Base-by-base conservation (phyloP, 2,329 filamentous ascomycete genomes). In the Colletotrichum sansevieriae region DNA sequence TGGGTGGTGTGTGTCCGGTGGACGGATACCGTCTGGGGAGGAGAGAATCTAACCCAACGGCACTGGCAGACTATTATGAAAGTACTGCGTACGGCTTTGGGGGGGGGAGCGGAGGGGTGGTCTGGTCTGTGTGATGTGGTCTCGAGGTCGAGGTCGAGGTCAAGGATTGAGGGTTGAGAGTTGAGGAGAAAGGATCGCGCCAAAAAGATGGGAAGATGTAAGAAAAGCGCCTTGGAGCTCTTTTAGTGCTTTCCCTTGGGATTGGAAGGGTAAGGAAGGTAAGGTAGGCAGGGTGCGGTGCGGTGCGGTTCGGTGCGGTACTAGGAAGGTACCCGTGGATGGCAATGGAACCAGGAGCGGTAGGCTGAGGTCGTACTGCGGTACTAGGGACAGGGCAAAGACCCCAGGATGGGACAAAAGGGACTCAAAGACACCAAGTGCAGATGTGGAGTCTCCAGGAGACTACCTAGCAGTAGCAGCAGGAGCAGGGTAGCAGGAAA, bases 251-350 rank as follows among this genome's bases (percentile, higher is more conserved):
- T 39, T 39, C 37, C 13, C 37, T 39, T 39, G 37, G 37, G 37
- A 15, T 4, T 63, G 46, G 59, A 63, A 43, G 51, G 47, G 47
- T 29, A 29, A 51, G 22, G 47, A n/a, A 52, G 49, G 49, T 15
- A 15, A 52, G 29, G 13, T 29, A 25, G 33, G 49, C 51, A 43
- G 43, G 65, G 61, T 57, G 62, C 62, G 52, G 52, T 65, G 65
- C 65, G 65, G 65, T 67, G 65, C 65, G 65, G 59, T 67, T 49
- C 64, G 64, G 59, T 54, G 41, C 65, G 65, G 65, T 68, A 59
- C 52, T 59, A 54, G 37, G 65, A 63, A 54, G 37, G 47, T 54
- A 62, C 57, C 29, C 29, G 29, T 29, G 41, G n/a, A 59, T 41
- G 44, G 57, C 44, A 51, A 43, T 60, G 57, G 56, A 41, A 18